These are phyloP conservation scores for Dichomitus squalens DNA, from an alignment of 1,284 basidiomycete genomes.

Conservation along the genomic window DNA sequence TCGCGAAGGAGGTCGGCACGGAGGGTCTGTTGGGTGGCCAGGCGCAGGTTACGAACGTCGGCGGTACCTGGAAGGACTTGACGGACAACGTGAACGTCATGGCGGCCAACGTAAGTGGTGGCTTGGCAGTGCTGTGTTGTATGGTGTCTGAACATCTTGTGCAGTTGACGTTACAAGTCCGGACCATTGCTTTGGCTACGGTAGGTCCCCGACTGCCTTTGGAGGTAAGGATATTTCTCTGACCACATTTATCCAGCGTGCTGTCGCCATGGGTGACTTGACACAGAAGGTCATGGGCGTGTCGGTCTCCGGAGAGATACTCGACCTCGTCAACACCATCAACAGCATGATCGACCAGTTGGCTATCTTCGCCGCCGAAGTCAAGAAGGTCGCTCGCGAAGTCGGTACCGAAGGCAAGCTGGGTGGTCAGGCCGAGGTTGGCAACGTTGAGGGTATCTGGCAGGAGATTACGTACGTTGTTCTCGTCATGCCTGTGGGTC, in stretches of 20 bases:
- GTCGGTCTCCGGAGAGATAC: conserved; percentile 93
- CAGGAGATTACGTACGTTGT: conserved; percentile 92
- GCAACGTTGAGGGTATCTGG: conserved; percentile 98
- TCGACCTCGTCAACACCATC: conserved; percentile 92
- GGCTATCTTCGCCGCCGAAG: conserved; percentile 92
- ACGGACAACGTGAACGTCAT: conserved; percentile 94
- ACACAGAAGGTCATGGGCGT: conserved; percentile 94
- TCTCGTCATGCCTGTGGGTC: neutral
- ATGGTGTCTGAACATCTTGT: neutral
- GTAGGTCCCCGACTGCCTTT: conserved; percentile 33
- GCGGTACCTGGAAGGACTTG: conserved; percentile 97
- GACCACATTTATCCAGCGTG: conserved; percentile 54
- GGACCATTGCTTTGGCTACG: conserved; percentile 92
- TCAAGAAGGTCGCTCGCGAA: conserved; percentile 93
- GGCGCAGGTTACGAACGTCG: conserved; percentile 87
- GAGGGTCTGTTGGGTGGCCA: conserved; percentile 89
- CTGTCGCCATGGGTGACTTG: conserved; percentile 93
- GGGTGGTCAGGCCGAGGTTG: conserved; percentile 96
- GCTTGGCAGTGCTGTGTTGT: neutral
- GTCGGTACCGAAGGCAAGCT: conserved; percentile 97
- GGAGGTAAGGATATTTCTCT: neutral
- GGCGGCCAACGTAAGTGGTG: conserved; percentile 71
- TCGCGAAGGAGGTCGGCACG: conserved; percentile 90
- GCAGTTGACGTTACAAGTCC: conserved; percentile 91
- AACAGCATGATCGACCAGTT: conserved; percentile 97